Evolutionary conservation across 495 filamentous ascomycete genomes (phyloP).

Genomic region (Penicillium maclennaniae): DNA sequence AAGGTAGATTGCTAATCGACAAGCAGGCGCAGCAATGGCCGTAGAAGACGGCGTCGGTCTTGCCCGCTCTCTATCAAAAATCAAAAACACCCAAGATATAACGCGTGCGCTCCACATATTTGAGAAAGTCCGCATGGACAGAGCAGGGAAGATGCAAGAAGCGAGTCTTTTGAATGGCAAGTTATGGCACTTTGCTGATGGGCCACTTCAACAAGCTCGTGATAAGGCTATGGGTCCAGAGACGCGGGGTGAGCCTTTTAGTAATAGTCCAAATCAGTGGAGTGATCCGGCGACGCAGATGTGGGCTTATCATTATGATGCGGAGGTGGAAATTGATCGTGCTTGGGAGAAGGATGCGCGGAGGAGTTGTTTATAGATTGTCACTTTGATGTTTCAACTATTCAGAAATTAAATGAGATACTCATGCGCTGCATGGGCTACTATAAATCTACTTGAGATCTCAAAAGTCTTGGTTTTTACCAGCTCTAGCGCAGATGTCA

Average conservation of each 20-base stretch:
- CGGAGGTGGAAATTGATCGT: constrained; percentile 31
- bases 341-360: constrained; percentile 15
- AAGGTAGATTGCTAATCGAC: background rate
- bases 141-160: constrained; percentile 32
- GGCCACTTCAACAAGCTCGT: constrained; percentile 36
- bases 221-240: constrained; percentile 41
- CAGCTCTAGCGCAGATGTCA: too few relatives aligned
- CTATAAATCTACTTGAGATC: too few relatives aligned
- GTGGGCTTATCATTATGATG: constrained; percentile 49
- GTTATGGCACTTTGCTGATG: constrained; percentile 46
- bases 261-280: constrained; percentile 47
- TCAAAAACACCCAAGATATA: constrained; percentile 9
- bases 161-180: constrained; percentile 33
- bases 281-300: constrained; percentile 42
- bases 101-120: constrained; percentile 18
- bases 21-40: constrained; percentile 42
- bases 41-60: constrained; percentile 39
- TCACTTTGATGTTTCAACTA: too few relatives aligned
- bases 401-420: too few relatives aligned
- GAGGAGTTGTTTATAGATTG: too few relatives aligned
- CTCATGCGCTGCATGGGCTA: too few relatives aligned
- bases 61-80: constrained; percentile 21
- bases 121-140: constrained; percentile 25
- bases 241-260: constrained; percentile 13
- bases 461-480: too few relatives aligned